These are phyloP conservation scores for Lodderomyces pseudojiufengensis DNA, from an alignment of 1,139 yeast genomes.

Conservation along the genomic window DNA sequence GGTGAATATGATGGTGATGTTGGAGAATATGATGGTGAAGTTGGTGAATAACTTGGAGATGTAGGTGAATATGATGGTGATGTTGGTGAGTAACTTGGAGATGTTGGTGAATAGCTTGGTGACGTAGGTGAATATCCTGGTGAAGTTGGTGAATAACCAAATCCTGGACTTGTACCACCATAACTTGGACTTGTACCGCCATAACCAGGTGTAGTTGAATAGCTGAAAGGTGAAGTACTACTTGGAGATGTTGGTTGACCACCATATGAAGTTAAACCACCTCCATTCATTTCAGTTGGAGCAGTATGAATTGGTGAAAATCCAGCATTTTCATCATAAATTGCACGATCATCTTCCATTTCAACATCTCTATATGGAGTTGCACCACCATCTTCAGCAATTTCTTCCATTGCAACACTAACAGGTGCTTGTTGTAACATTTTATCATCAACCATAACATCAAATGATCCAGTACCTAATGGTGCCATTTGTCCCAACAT, in stretches of 20 bases:
- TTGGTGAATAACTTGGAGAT: conserved; percentile 59
- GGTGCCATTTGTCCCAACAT: conserved; percentile 99
- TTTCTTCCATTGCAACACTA: conserved; percentile 42
- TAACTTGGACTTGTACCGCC: conserved; percentile 60
- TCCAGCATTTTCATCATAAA: conserved; percentile 78
- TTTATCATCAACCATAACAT: conserved; percentile 90
- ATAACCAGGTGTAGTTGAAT: conserved; percentile 58
- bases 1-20: conserved; percentile 49
- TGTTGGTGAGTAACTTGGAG: conserved; percentile 71
- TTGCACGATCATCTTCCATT: conserved; percentile 72
- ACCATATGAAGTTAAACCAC: conserved; percentile 88
- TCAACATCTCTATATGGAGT: conserved; percentile 88
- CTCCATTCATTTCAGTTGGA: conserved; percentile 80
- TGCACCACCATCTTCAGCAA: conserved; percentile 73
- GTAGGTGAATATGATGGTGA: conserved; percentile 70
- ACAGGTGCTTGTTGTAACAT: conserved; percentile 69
- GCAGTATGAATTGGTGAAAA: conserved; percentile 94
- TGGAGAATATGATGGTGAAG: conserved; percentile 31
- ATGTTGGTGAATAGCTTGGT: conserved; percentile 53
- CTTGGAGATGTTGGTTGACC: conserved; percentile 61
- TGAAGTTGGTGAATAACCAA: conserved; percentile 62
- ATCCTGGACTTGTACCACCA: conserved; percentile 56
- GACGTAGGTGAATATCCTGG: conserved; percentile 71
- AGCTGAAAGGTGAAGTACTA: conserved; percentile 57
- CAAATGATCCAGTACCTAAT: conserved; percentile 97